Evolutionary conservation across 257 asterid species (phyloP).

Genomic region (Schizonepeta tenuifolia): DNA sequence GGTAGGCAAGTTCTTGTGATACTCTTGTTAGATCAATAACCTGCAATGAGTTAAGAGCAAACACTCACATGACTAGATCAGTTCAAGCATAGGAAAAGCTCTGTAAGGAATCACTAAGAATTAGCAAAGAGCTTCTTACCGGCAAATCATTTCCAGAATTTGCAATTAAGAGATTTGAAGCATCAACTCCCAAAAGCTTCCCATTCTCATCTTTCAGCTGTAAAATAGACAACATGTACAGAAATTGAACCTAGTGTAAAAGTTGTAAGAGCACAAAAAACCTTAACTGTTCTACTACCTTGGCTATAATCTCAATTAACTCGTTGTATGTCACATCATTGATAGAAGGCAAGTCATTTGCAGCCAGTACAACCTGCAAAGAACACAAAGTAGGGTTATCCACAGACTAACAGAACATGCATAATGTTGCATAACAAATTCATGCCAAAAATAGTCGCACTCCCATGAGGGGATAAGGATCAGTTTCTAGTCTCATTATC

Average conservation of each 20-base stretch:
- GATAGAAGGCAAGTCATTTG: slow-evolving; percentile 92
- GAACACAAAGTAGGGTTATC: slow-evolving; percentile 24
- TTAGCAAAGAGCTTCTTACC: slow-evolving; percentile 52
- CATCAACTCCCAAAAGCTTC: slow-evolving; percentile 79
- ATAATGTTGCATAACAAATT: slow-evolving; percentile 14
- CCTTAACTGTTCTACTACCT: slow-evolving; percentile 52
- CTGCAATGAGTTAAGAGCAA: slow-evolving; percentile 42
- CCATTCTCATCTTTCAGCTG: slow-evolving; percentile 90
- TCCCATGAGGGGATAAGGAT: no score
- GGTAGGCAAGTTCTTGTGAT: slow-evolving; percentile 92
- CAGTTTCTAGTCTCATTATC: background rate
- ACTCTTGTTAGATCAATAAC: slow-evolving; percentile 85
- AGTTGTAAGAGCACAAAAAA: slow-evolving; percentile 21
- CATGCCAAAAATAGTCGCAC: slow-evolving; percentile 4
- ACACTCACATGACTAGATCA: slow-evolving; percentile 20
- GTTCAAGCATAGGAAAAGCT: slow-evolving; percentile 17
- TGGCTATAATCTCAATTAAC: slow-evolving; percentile 71
- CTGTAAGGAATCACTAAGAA: slow-evolving; percentile 15
- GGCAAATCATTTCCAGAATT: slow-evolving; percentile 97
- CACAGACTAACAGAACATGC: slow-evolving; percentile 12
- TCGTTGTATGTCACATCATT: slow-evolving; percentile 85
- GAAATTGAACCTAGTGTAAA: slow-evolving; percentile 32
- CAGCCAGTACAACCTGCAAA: slow-evolving; percentile 88
- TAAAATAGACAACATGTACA: slow-evolving; percentile 29
- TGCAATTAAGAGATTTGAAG: slow-evolving; percentile 78